Percentiles rank a stretch among this genome's conserved stretches.
phyloP scores from a whole-genome alignment of 495 filamentous ascomycete genomes.

The Hypoxylon lienhwacheense region DNA sequence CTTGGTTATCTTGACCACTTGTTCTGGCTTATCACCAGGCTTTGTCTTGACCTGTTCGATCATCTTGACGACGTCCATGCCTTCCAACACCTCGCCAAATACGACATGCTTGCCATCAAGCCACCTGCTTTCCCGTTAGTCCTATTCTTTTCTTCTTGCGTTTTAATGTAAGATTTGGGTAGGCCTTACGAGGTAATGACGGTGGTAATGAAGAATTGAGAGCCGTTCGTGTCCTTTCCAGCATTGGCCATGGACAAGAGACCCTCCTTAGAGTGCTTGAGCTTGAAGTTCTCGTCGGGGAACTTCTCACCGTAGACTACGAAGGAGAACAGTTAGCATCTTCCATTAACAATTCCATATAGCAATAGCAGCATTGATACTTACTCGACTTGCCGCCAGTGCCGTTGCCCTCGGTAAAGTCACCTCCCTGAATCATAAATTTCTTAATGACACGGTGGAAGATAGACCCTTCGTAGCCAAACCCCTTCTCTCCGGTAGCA shows the following conservation, averaged over 20 bases:
- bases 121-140: constrained; percentile 59
- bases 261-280: constrained; percentile 72
- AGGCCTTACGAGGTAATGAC: constrained; percentile 71
- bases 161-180: neutral
- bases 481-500: constrained; percentile 95
- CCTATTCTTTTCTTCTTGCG: neutral
- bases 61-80: constrained; percentile 84
- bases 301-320: constrained; percentile 92
- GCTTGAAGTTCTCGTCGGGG: constrained; percentile 99
- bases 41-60: constrained; percentile 80
- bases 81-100: constrained; percentile 89
- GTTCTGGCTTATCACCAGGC: constrained; percentile 70
- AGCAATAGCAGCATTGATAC: constrained; percentile 30
- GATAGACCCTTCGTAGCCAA: constrained; percentile 88
- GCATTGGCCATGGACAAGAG: constrained; percentile 91
- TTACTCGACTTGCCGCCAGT: constrained; percentile 92
- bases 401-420: constrained; percentile 95
- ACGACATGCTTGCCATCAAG: constrained; percentile 89
- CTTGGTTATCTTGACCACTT: constrained; percentile 85
- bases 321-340: constrained; percentile 11
- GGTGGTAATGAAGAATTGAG: constrained; percentile 97
- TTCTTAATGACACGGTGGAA: constrained; percentile 99
- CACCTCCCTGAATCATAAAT: constrained; percentile 99
- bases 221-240: constrained; percentile 97
- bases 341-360: neutral